Evolutionary conservation across 23 red algal species (phyloP).

Genomic region (Cyanidium caldarium): DNA sequence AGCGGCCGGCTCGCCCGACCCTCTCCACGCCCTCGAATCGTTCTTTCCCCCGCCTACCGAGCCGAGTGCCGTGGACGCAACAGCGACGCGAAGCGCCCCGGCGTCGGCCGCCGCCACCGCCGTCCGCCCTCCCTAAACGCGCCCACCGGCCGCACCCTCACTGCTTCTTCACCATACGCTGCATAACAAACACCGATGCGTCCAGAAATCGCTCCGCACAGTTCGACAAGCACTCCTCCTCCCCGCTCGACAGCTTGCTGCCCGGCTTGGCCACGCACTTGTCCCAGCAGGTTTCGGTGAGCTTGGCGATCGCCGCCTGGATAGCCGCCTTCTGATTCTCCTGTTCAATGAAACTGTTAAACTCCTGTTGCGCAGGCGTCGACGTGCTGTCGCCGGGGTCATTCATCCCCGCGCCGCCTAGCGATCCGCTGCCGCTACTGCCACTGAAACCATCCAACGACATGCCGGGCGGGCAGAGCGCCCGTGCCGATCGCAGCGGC

Average conservation of each 20-base stretch:
- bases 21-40: no score
- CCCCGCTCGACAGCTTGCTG: conserved; percentile 66
- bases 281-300: conserved; percentile 95
- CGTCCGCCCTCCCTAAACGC: not conserved
- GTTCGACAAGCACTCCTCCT: conserved; percentile 85
- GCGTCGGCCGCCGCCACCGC: no score
- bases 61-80: no score
- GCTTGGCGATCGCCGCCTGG: conserved; percentile 84
- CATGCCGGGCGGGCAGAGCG: no score
- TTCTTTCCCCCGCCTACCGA: no score
- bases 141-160: not conserved
- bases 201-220: conserved; percentile 94
- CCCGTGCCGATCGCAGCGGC: no score
- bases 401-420: no score
- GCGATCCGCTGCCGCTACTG: no score
- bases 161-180: conserved; percentile 47
- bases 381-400: no score
- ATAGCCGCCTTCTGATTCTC: conserved; percentile 97
- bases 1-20: no score
- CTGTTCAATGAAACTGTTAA: conserved; percentile 54
- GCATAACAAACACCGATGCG: conserved; percentile 58
- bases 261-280: conserved; percentile 92
- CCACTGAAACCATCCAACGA: no score
- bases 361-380: conserved; percentile 7
- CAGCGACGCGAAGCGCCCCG: no score